Evolutionary conservation across 345 rosid species (phyloP), one percentile per base, ranked within the genome.

Genomic region (Trapa bicornis): DNA sequence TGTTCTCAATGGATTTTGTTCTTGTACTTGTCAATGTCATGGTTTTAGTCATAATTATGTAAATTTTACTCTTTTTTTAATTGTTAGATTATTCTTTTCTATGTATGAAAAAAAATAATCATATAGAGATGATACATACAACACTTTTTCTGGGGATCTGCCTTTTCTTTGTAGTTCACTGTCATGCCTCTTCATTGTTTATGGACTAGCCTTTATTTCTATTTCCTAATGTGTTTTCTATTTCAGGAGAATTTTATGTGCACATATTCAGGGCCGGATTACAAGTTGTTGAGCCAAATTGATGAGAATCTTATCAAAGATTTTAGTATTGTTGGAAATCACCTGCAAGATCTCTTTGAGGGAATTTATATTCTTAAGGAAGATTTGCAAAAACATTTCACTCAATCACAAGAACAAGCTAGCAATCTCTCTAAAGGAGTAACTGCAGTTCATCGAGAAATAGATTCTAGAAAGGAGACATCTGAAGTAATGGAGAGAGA

Each of bases 361-460:
- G 86, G 75, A 68, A 65, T 78, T 67, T 76, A 70, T 65, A 69
- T 72, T 62, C 74, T 85, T 48, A 85, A 84, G 76, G 86, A 75
- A 69, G 76, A 75, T 66, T 75, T 84, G 47, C 73, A 73, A 65
- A 80, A 77, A 67, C 95, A 88, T 70, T 81, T 79, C 39, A 58
- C 70, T 57, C 66, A 79, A 63, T 77, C 84, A 70, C 81, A 85
- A 22, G 84, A 85, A 67, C 80, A 82, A 78, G 80, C 84, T 65
- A 74, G 68, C 65, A 73, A 64, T 71, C 79, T 81, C 39, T 86
- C 80, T 61, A 79, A 79, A 73, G 68, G 68, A 32, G 60, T 85
- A 50, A 80, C 72, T 50, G 77, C 66, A 71, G 63, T 84, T 53
- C 76, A 70, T 2, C 71, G 71, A 67, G 85, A 81, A 66, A 65